Base-by-base conservation (phyloP, 305 asterid genomes). In the Solanum hybrid region DNA sequence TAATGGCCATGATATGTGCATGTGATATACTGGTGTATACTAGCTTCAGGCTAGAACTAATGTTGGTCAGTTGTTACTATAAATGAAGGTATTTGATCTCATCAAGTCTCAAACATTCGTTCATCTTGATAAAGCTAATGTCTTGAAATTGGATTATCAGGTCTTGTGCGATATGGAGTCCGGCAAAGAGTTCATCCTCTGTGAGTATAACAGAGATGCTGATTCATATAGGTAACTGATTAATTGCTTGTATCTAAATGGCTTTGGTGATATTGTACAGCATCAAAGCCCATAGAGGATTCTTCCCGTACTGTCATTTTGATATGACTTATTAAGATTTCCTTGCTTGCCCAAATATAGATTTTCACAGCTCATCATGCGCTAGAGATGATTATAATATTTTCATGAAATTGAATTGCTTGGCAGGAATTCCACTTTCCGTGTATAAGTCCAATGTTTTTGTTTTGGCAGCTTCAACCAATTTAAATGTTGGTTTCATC, bases 161-260 rank as follows among this genome's bases (percentile, higher is more conserved):
- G 98, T 96, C 89, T 90, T 96, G 88, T 92, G 95, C 90, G 99
- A 97, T 92, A 93, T 91, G 88, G 98, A 95, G 86, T 86, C 90
- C 45, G 99, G 98, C 87, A 95, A 94, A 93, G 99, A 97, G 92
- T 97, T 97, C 94, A 91, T 97, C 82, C 91, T 96, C 88, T 96
- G 99, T 29, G 99, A 96, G 90, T 97, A 97, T 92, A 97, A 97
- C 94, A 94, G 99, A 93, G 99, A 97, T 95, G 99, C 98, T 5
- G 99, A 97, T 94, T 97, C 99, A 64, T 96, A 97, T 85, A 95
- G 99, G 99, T 97, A 94, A 66, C 15, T n/a, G 27, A 5, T 89
- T 13, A 71, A 40, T 89, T 81, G 34, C 79, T 90, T 37, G 35
- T 75, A 45, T 88, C 75, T 4, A 32, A 60, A 9, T 88, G 51